Evolutionary conservation across 345 rosid genomes (phyloP), one percentile per base, ranked within the genome.

Genomic region (Cardiospermum halicacabum): DNA sequence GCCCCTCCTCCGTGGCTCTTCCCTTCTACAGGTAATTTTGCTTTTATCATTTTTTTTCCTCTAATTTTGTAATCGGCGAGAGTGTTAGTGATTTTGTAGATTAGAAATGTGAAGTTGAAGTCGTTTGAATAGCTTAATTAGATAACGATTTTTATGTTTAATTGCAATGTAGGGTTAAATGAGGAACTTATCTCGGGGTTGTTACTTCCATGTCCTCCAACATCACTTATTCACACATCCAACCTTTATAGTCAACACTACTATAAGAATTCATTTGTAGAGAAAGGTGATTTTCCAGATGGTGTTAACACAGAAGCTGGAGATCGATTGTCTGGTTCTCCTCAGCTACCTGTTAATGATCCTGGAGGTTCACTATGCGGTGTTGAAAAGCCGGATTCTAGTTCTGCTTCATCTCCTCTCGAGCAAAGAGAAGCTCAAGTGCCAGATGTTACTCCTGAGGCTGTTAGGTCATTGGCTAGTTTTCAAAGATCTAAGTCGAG

Each of bases 151-250:
- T 34, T 34, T 34, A 34, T 34, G 39, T 34, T 34, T 34, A 34
- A 11, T 5, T 34, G 10, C n/a, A 24, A 66, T 66, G 56, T 88
- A 88, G 97, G 78, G 68, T 74, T 85, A 62, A 91, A 74, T 55
- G 98, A 90, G 69, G 94, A 86, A 75, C 81, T 88, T 65, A 86
- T 90, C 72, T 77, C 88, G 5, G 89, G 75, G 62, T 78, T 88
- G 58, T 69, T 89, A 37, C 64, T 70, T 48, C 87, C 83, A 21
- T 75, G 31, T 11, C 73, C 82, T 43, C 84, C 84, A 63, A n/a
- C n/a, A n/a, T 68, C 58, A 40, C 59, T 78, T 51, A 59, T 74
- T 58, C 78, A 81, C 60, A 72, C 58, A 72, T 70, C 85, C 21
- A 64, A 51, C 67, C 68, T 48, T 67, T 58, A 64, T 64, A 18